Evolutionary conservation across 169 alveolate species (phyloP).

Genomic region (Babesia microti): DNA sequence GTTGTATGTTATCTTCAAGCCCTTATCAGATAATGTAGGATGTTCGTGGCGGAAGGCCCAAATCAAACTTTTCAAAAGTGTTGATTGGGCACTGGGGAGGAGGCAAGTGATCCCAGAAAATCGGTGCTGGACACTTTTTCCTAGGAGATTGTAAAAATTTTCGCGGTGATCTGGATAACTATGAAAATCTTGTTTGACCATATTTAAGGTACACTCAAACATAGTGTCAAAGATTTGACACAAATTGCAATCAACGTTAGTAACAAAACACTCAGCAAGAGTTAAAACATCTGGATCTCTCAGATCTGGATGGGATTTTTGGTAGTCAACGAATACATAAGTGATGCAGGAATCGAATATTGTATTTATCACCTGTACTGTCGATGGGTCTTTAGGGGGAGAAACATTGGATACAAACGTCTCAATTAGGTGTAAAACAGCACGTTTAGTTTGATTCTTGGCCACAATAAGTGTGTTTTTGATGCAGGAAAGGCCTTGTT

Average conservation of each 20-base stretch:
- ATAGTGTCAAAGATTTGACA: constrained; percentile 68
- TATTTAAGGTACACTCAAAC: constrained; percentile 73
- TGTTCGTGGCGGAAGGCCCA: constrained; percentile 84
- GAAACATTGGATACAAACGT: constrained; percentile 42
- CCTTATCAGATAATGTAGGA: constrained; percentile 82
- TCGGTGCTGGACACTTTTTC: constrained; percentile 66
- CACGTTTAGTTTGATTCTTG: constrained; percentile 58
- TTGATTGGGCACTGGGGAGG: constrained; percentile 64
- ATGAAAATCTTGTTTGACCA: constrained; percentile 79
- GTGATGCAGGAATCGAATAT: constrained; percentile 39
- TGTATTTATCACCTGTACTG: constrained; percentile 47
- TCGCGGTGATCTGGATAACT: constrained; percentile 83
- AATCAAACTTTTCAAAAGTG: constrained; percentile 69
- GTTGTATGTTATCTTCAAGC: constrained; percentile 63
- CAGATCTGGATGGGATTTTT: constrained; percentile 50
- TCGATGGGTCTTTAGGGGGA: too few species aligned
- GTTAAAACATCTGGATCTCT: constrained; percentile 63
- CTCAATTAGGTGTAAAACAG: constrained; percentile 57
- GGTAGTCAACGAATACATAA: constrained; percentile 50
- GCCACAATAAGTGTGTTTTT: constrained; percentile 56
- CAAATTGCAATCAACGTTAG: constrained; percentile 57
- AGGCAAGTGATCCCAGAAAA: constrained; percentile 61
- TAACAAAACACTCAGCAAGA: constrained; percentile 48
- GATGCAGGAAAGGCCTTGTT: constrained; percentile 16
- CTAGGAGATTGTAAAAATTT: constrained; percentile 68